These are phyloP conservation scores for Aspergillus nanangensis DNA, from an alignment of 495 filamentous ascomycete genomes.

Conservation along the genomic window DNA sequence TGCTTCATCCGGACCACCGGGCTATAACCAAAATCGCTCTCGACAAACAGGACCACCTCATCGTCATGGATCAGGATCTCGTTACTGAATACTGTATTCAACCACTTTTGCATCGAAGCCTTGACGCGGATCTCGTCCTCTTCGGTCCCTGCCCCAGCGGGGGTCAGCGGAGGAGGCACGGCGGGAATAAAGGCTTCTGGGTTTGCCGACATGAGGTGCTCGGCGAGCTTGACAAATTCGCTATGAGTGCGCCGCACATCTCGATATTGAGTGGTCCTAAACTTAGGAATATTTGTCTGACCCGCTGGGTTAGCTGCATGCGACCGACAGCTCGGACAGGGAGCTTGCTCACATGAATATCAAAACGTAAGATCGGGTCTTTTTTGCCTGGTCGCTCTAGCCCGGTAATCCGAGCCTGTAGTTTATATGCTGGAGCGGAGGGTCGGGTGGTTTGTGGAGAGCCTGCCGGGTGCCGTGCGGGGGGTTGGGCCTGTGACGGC, in stretches of 20 bases:
- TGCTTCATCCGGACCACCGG: constrained; percentile 94
- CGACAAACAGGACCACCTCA: constrained; percentile 94
- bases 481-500: constrained; percentile 40
- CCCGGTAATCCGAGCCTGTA: constrained; percentile 90
- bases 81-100: constrained; percentile 86
- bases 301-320: constrained; percentile 5
- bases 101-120: constrained; percentile 85
- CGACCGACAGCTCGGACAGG: neutral
- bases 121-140: constrained; percentile 93
- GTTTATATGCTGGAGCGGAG: constrained; percentile 66
- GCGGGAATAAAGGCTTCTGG: constrained; percentile 98
- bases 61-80: constrained; percentile 92
- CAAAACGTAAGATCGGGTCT: constrained; percentile 91
- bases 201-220: constrained; percentile 92
- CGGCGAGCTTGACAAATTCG: constrained; percentile 91
- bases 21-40: constrained; percentile 97
- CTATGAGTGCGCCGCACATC: constrained; percentile 93
- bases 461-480: constrained; percentile 45
- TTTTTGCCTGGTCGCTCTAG: constrained; percentile 91
- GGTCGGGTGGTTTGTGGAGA: constrained; percentile 11
- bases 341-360: constrained; percentile 80
- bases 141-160: constrained; percentile 92
- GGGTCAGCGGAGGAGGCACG: constrained; percentile 84
- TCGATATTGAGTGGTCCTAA: constrained; percentile 95
- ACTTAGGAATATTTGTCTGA: constrained; percentile 95